Evolutionary conservation across 208 protist genomes (phyloP).

Genomic region (Leishmania braziliensis): DNA sequence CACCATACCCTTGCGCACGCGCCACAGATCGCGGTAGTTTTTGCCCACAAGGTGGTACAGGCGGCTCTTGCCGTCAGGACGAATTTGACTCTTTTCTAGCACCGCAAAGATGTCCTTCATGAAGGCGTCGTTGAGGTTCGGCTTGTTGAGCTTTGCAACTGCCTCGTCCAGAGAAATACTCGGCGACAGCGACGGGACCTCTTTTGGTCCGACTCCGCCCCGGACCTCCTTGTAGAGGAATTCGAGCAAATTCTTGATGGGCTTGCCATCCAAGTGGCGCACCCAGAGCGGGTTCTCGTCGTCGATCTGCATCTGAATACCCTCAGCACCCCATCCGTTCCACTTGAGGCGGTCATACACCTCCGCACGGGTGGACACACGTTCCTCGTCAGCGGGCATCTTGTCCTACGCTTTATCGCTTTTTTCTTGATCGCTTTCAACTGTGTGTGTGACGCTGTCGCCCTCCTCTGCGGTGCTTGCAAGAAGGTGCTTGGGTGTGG

Average conservation of each 20-base stretch:
- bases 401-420: background rate
- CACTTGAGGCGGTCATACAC: constrained; percentile 88
- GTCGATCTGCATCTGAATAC: constrained; percentile 70
- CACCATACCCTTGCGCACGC: constrained; percentile 85
- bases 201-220: constrained; percentile 40
- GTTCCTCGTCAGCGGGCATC: constrained; percentile 20
- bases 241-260: constrained; percentile 74
- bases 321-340: constrained; percentile 88
- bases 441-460: background rate
- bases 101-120: constrained; percentile 56
- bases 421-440: background rate
- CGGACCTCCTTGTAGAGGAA: constrained; percentile 85
- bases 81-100: constrained; percentile 68
- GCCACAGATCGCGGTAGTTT: constrained; percentile 94
- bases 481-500: background rate
- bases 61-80: constrained; percentile 72
- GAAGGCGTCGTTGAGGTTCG: constrained; percentile 82
- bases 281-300: constrained; percentile 51
- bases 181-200: constrained; percentile 56
- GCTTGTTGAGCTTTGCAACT: constrained; percentile 59
- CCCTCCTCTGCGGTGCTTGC: background rate
- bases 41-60: constrained; percentile 91
- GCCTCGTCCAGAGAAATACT: constrained; percentile 78
- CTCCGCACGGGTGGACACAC: constrained; percentile 34
- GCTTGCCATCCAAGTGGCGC: constrained; percentile 79